Evolutionary conservation across 305 asterid species (phyloP).

Genomic region (Fraxinus dipetala): DNA sequence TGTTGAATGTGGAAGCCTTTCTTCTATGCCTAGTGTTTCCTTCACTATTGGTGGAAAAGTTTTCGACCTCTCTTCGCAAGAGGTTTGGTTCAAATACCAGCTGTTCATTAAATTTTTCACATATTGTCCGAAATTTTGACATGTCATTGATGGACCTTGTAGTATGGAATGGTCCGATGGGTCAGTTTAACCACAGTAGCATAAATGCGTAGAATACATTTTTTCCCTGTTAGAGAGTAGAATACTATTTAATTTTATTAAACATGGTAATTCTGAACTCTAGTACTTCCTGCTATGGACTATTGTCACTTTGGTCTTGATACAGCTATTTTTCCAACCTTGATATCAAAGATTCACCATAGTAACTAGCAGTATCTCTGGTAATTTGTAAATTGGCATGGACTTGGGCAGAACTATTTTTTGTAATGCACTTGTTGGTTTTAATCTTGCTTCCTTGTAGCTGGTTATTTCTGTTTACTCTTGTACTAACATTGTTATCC

Average conservation of each 20-base stretch:
- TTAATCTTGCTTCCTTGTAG: background rate
- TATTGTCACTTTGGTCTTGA: background rate
- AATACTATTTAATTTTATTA: background rate
- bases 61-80: conserved; percentile 63
- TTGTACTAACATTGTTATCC: background rate
- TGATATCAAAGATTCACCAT: background rate
- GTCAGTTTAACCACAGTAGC: background rate
- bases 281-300: background rate
- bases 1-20: conserved; percentile 61
- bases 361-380: background rate
- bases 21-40: conserved; percentile 72
- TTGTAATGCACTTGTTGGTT: background rate
- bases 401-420: background rate
- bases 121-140: background rate
- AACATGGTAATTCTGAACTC: background rate
- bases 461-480: background rate
- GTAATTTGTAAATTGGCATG: background rate
- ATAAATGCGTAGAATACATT: background rate
- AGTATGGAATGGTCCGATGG: background rate
- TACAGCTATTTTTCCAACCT: background rate
- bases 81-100: conserved; percentile 40
- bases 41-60: conserved; percentile 68
- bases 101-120: background rate
- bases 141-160: background rate
- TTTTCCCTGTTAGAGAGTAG: background rate